These are phyloP conservation scores for Cymbopogon citratus DNA, from an alignment of 176 grass and related monocot genomes.

Conservation along the genomic window DNA sequence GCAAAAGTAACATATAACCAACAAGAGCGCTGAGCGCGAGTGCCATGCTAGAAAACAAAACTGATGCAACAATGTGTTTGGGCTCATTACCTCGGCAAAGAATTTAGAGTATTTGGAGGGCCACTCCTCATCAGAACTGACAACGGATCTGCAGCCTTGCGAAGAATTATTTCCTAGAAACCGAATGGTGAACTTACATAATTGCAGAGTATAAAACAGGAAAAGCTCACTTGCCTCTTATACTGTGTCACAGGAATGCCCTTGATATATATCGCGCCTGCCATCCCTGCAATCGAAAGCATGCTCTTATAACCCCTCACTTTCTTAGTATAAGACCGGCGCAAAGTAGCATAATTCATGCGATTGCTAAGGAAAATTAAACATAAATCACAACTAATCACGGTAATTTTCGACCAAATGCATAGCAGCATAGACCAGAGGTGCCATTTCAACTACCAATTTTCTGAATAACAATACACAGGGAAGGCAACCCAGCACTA, in stretches of 20 bases:
- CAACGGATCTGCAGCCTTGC: slow-evolving; percentile 51
- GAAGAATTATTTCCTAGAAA: not conserved
- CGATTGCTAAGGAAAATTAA: not conserved
- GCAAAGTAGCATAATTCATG: not conserved
- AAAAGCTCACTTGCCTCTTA: slow-evolving; percentile 44
- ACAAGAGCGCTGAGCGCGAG: too few relatives aligned
- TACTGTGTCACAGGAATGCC: slow-evolving; percentile 81
- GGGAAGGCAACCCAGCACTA: not conserved
- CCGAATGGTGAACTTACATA: not conserved
- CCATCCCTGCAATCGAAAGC: slow-evolving; percentile 51
- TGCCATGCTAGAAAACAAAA: too few relatives aligned
- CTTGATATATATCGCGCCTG: slow-evolving; percentile 80
- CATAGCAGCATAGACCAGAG: not conserved
- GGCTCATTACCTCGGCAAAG: slow-evolving; percentile 55
- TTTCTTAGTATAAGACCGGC: not conserved
- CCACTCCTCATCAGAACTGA: slow-evolving; percentile 66
- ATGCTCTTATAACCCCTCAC: not conserved
- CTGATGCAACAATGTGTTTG: not conserved
- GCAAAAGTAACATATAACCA: too few relatives aligned
- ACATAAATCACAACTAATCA: not conserved
- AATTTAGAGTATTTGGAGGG: slow-evolving; percentile 96
- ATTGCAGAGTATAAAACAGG: not conserved
- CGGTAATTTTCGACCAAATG: not conserved
- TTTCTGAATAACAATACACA: not conserved
- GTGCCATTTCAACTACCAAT: not conserved